Percentiles rank a stretch among this genome's conserved stretches.
Evolutionary conservation across 768 basidiomycete genomes (phyloP).

Genomic region (Rhizopogon vinicolor): DNA sequence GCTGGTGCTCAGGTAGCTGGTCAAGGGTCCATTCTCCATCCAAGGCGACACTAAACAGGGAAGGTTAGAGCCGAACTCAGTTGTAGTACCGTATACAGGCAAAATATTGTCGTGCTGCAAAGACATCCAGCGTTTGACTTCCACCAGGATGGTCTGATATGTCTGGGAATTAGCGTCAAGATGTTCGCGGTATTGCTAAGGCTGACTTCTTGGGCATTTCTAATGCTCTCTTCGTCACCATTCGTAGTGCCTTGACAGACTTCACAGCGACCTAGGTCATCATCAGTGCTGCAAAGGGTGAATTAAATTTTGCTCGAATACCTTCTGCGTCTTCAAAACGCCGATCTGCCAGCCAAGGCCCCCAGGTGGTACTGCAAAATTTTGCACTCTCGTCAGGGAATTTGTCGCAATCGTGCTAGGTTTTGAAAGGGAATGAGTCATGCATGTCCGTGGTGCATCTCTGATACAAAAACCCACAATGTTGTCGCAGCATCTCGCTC

Average conservation of each 20-base stretch:
- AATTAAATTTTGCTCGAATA: neutral
- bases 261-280: neutral
- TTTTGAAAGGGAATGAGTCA: neutral
- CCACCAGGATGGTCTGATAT: neutral
- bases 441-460: neutral
- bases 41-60: constrained; percentile 20
- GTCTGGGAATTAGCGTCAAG: neutral
- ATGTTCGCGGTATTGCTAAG: neutral
- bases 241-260: neutral
- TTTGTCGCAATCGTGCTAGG: neutral
- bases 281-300: neutral
- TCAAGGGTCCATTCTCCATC: constrained; percentile 13
- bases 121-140: constrained; percentile 16
- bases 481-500: neutral
- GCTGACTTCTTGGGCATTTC: neutral
- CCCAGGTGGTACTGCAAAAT: neutral
- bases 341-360: neutral
- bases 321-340: neutral
- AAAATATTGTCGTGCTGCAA: constrained; percentile 17
- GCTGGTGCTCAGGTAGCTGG: constrained; percentile 7
- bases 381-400: neutral
- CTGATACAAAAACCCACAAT: neutral
- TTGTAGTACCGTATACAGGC: constrained; percentile 13
- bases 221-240: neutral
- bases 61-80: constrained; percentile 15